Base-by-base conservation (phyloP, 2,329 filamentous ascomycete genomes). In the Byssoonygena ceratinophila region DNA sequence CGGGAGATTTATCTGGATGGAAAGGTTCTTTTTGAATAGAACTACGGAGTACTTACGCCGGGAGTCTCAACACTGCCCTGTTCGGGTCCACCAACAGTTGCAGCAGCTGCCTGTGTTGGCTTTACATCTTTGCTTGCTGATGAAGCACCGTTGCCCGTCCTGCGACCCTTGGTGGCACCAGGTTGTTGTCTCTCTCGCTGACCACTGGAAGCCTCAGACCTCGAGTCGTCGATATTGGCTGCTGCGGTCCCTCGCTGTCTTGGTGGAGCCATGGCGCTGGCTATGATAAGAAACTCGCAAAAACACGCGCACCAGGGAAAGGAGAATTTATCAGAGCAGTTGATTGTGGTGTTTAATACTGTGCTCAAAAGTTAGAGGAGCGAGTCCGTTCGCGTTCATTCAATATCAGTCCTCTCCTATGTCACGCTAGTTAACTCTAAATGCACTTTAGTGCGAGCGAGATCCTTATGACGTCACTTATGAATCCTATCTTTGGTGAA, bases 191-290 rank as follows among this genome's bases (percentile, higher is more conserved):
- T 61, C 53, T 71, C 69, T 59, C 64, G 68, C 12, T 68, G 66
- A 39, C 67, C 64, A 55, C 69, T 74, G 32, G 72, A 73, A n/a
- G 70, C 67, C 64, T 75, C 72, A 16, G 72, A 74, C 54, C 72
- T 64, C 23, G 71, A 72, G 59, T 75, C 73, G 53, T 75, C 73
- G 45, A 68, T 60, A 51, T 62, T 58, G 20, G 65, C 62, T 25
- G 65, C 57, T 45, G 65, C 63, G 49, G 29, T 18, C 20, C 22
- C 43, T n/a, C 71, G 70, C 59, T 70, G 68, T 54, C 71, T 71
- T 59, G 72, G 69, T 58, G 73, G 72, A 9, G 53, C 39, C 52
- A 54, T 54, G 4, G 25, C 7, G 14, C 11, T 7, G 18, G 12
- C 14, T 18, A 4, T 20, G 12, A 39, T 39, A 20, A n/a, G 20